These are phyloP conservation scores for Paramecium tetraurelia DNA, from an alignment of 73 alveolate species.

Conservation along the genomic window DNA sequence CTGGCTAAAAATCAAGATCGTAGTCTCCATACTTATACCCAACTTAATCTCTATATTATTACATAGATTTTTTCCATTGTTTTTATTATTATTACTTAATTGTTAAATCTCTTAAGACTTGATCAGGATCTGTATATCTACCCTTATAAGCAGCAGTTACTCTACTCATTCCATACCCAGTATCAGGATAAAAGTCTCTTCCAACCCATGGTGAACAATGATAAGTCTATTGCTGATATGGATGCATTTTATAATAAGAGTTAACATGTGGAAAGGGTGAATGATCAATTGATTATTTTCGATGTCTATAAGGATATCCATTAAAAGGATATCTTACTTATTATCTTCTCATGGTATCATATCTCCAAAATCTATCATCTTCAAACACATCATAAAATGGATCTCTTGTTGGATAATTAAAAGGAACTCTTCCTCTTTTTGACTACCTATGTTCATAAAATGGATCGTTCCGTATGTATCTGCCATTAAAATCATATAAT, in stretches of 20 bases:
- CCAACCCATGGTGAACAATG: neutral
- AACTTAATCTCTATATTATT: neutral
- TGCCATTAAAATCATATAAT: constrained; percentile 18
- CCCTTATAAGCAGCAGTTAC: constrained; percentile 33
- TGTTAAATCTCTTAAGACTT: constrained; percentile 30
- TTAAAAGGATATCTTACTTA: neutral
- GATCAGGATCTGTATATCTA: constrained; percentile 29
- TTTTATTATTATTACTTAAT: neutral
- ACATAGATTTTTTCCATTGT: neutral
- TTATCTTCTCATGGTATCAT: neutral
- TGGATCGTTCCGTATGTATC: neutral
- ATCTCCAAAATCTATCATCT: neutral
- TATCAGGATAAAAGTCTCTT: constrained; percentile 1
- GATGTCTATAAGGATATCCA: constrained; percentile 20
- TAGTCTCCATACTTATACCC: neutral
- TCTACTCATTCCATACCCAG: constrained; percentile 8
- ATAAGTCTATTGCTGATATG: neutral
- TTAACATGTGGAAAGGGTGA: constrained; percentile 20
- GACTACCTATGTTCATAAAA: neutral
- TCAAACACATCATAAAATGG: neutral
- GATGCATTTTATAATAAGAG: constrained; percentile 18
- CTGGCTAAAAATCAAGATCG: neutral
- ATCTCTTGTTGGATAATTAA: neutral
- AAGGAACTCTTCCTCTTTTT: neutral
- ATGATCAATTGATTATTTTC: constrained; percentile 17